Evolutionary conservation across 768 basidiomycete genomes (phyloP), one percentile per base, ranked within the genome.

Genomic region (Russula emetica): DNA sequence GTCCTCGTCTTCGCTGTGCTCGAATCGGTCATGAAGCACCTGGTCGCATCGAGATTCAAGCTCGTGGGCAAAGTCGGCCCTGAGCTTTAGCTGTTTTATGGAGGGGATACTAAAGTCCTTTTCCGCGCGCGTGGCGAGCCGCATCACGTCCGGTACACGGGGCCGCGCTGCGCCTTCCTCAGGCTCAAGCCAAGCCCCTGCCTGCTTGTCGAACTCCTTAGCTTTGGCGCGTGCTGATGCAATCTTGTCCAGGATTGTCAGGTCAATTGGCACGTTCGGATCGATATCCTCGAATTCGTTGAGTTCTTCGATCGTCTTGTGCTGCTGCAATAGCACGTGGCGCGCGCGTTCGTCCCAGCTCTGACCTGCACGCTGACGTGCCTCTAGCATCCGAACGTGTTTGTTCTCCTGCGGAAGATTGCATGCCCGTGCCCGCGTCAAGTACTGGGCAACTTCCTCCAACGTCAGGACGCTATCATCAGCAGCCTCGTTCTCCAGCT

Each of bases 261-360:
- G 77, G 69, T 90, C 87, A 49, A 94, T 82, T 2, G 92, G 91
- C 55, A 90, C 81, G 40, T 78, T 81, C 18, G 82, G 69, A 59
- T 89, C 85, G 71, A 83, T 79, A 60, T 84, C 78, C 24, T 84
- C 82, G 68, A 92, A 85, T 54, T 85, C 82, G 30, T 92, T 85
- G 30, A 96, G 78, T 63, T 92, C 88, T 40, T 84, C 83, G 54
- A 94, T 81, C 7, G 87, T 87, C 71, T 91, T 90, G 72, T 83
- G 76, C 6, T 86, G 83, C 69, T 88, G 83, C 24, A 82, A 81
- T 45, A 94, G 78, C 55, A 91, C 74, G 28, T 76, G 79, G 58
- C 83, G 82, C 2, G 89, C 91, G 51, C 81, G 80, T 62, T 83
- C 79, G 67, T 90, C 87, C 94, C 94, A 98, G 26, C 82, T 82